A percentile compares a stretch with the other conserved stretches of the same genome.
phyloP scores from a whole-genome alignment of 1,284 basidiomycete genomes.

The Sphaerobolus stellatus region DNA sequence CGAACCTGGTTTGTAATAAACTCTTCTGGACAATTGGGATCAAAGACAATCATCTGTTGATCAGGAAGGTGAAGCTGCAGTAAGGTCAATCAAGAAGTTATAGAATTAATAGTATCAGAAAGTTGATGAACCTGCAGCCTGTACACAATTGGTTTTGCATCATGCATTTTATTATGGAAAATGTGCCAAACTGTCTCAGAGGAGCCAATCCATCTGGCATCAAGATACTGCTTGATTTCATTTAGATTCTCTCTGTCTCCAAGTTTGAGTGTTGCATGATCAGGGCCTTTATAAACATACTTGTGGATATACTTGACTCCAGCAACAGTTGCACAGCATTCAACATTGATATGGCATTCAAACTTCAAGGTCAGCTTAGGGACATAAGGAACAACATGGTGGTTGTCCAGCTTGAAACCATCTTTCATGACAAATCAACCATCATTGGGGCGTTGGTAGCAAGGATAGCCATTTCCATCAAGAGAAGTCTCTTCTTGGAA shows the following conservation, averaged over 20 bases:
- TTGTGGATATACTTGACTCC: conserved; percentile 47
- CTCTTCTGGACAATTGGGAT: too few relatives aligned
- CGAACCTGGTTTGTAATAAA: conserved; percentile 25
- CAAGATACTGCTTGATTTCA: conserved; percentile 36
- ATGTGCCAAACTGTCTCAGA: conserved; percentile 37
- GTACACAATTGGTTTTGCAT: conserved; percentile 34
- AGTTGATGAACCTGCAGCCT: conserved; percentile 34
- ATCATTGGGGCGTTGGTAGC: conserved; percentile 35
- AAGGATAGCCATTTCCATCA: conserved; percentile 39
- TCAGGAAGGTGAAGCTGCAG: too few relatives aligned
- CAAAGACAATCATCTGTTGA: conserved; percentile 37
- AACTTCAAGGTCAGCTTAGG: conserved; percentile 35
- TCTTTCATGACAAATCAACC: conserved; percentile 27
- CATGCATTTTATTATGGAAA: conserved; percentile 34
- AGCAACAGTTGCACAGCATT: conserved; percentile 31
- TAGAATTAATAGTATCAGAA: too few relatives aligned
- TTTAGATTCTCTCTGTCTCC: conserved; percentile 15
- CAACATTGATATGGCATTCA: conserved; percentile 46
- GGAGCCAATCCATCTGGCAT: conserved; percentile 40
- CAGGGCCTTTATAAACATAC: conserved; percentile 48
- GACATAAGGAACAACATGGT: conserved; percentile 40
- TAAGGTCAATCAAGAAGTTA: too few relatives aligned
- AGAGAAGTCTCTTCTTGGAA: conserved; percentile 36
- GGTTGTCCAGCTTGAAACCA: conserved; percentile 28
- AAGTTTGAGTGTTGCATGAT: conserved; percentile 26